A percentile compares a stretch with the other conserved stretches of the same genome.
Conservation (phyloP, 2,329 filamentous ascomycete species). For the Sclerotiophoma versabilis region DNA sequence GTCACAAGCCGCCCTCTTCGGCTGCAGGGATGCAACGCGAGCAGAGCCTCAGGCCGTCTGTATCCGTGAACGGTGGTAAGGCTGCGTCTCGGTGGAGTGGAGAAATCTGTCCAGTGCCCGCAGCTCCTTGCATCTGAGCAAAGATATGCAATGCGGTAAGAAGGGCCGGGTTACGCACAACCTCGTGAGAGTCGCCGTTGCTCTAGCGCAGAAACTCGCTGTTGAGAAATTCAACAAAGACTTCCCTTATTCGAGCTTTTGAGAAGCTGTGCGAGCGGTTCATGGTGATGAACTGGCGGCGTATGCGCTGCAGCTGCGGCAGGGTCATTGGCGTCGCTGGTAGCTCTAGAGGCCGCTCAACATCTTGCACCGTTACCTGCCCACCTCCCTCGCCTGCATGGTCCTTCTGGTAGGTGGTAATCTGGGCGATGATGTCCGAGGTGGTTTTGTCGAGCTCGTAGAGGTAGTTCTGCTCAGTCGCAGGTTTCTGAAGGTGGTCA, state of each 20-base stretch:
- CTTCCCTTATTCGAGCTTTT: constrained; percentile 47
- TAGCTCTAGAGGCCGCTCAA: constrained; percentile 68
- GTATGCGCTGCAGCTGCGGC: constrained; percentile 77
- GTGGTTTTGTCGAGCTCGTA: constrained; percentile 82
- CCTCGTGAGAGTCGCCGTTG: background rate
- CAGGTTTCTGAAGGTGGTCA: constrained; percentile 58
- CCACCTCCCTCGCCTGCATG: constrained; percentile 68
- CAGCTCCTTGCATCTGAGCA: constrained; percentile 1
- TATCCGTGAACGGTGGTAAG: constrained; percentile 12
- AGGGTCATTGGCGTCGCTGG: constrained; percentile 71
- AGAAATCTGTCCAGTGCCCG: constrained; percentile 9
- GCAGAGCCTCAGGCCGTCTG: constrained; percentile 12
- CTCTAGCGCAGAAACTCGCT: constrained; percentile 44
- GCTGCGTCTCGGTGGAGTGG: constrained; percentile 24
- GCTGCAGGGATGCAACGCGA: constrained; percentile 9
- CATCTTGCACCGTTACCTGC: constrained; percentile 62
- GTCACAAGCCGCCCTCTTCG: background rate
- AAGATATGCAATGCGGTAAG: background rate
- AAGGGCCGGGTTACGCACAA: background rate
- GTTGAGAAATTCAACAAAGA: constrained; percentile 51
- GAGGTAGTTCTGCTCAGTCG: constrained; percentile 72
- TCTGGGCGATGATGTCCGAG: constrained; percentile 74
- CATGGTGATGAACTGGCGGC: constrained; percentile 78
- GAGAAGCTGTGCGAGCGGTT: constrained; percentile 69
- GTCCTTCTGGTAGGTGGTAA: constrained; percentile 72